phyloP scores from a whole-genome alignment of 176 grass and related monocot species.

The Eragrostis curvula region DNA sequence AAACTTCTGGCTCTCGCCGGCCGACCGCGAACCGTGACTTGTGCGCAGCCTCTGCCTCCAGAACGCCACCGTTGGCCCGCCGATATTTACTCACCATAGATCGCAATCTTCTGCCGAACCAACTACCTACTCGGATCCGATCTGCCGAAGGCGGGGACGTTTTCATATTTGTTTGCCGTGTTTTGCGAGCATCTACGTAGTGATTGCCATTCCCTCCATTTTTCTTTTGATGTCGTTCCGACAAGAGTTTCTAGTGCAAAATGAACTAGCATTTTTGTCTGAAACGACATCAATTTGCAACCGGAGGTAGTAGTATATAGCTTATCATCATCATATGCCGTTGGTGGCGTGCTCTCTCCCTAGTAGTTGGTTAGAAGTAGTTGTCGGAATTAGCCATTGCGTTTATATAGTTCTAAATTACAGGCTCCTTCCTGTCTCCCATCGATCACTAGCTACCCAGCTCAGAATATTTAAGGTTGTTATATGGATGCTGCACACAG shows the following conservation, averaged over 20 bases:
- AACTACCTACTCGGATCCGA: not conserved
- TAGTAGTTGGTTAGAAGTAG: slow-evolving; percentile 29
- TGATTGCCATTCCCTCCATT: no score
- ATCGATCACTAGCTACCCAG: not conserved
- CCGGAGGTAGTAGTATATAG: no score
- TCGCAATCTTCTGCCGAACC: not conserved
- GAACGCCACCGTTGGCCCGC: not conserved
- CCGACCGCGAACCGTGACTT: not conserved
- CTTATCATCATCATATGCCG: not conserved
- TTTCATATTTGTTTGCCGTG: not conserved
- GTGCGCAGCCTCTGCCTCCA: not conserved
- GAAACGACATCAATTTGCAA: no score
- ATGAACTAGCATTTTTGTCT: no score
- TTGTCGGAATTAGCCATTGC: slow-evolving; percentile 30
- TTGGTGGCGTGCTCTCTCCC: not conserved
- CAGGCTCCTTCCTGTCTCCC: not conserved
- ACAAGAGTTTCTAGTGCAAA: no score
- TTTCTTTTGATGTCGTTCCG: no score
- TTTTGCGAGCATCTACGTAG: not conserved
- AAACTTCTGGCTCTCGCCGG: slow-evolving; percentile 13
- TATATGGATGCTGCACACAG: not conserved
- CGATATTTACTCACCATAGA: slow-evolving; percentile 5
- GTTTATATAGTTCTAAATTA: not conserved
- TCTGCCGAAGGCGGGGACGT: not conserved
- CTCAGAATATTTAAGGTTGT: slow-evolving; percentile 28